Evolutionary conservation across 768 basidiomycete genomes (phyloP), one percentile per base, ranked within the genome.

Genomic region (Tricholomella constricta): DNA sequence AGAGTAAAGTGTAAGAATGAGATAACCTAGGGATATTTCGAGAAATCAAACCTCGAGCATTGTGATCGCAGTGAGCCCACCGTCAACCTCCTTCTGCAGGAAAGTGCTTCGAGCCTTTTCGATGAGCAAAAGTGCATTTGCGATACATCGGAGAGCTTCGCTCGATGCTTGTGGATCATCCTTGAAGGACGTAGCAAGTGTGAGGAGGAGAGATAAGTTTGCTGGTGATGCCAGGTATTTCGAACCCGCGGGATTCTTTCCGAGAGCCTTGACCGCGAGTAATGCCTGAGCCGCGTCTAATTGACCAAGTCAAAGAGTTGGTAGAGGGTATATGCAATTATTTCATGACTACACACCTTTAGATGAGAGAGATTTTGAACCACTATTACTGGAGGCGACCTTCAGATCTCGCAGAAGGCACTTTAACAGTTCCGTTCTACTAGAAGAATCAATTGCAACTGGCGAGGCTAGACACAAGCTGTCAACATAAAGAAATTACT

Each of bases 81-180:
- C 90, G 31, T 78, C 79, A 7, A 91, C 85, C 2, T 81, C 79
- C 41, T 78, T 73, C 43, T 68, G 70, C 25, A 88, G 64, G 60
- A 88, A 82, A 0, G 79, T 81, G 17, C 66, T 63, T 45, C 91
- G 81, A 2, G 85, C 84, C 12, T 69, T 64, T 53, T 88, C 86
- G 45, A 86, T 72, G 51, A 92, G 78, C 17, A 93, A 78, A 3
- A 94, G 69, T 0, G 89, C 81, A 65, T 95, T 95, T 7, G 93
- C 92, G 22, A 92, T 76, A 47, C 82, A 89, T 49, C 88, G 78
- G 40, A 92, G 73, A 1, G 88, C 87, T 70, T 91, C 88, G 38
- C 78, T 81, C 3, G 80, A 74, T 2, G 85, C 85, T 11, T 85
- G 84, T 2, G 65, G 63, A 35, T 83, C 78, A 48, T 83, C 79